Conservation (phyloP, 2,329 filamentous ascomycete species). For the Ophiostoma pallidulum region DNA sequence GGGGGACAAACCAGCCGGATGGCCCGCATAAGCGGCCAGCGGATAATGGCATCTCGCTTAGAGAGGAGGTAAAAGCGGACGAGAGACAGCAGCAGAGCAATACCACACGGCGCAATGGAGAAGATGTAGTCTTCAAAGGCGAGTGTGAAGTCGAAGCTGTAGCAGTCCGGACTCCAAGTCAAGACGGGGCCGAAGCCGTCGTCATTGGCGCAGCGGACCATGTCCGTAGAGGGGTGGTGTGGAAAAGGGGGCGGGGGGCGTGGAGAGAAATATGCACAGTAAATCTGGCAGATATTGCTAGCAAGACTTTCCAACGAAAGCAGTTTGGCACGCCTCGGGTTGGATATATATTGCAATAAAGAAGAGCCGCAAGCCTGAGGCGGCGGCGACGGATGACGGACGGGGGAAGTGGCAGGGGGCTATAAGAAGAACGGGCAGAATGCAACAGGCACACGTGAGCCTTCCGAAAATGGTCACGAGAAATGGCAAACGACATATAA, state of each 20-base stretch:
- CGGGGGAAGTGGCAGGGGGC: not conserved
- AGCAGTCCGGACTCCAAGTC: slow-evolving; percentile 8
- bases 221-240: not conserved
- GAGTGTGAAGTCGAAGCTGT: slow-evolving; percentile 17
- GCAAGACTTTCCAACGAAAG: not conserved
- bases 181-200: slow-evolving; percentile 15
- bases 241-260: not conserved
- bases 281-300: not conserved
- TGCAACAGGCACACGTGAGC: not conserved
- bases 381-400: not conserved
- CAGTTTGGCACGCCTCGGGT: not conserved
- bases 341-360: not conserved
- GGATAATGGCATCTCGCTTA: not conserved
- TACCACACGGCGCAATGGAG: slow-evolving; percentile 5
- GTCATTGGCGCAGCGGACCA: slow-evolving; percentile 12
- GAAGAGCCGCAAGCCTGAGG: not conserved
- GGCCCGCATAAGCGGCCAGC: slow-evolving; percentile 10
- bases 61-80: slow-evolving; percentile 4
- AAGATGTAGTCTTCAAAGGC: slow-evolving; percentile 16
- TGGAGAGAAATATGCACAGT: not conserved
- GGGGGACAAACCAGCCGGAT: slow-evolving; percentile 10
- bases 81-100: slow-evolving; percentile 6
- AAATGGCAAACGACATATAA: not conserved
- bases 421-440: not conserved
- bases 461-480: not conserved